phyloP scores from a whole-genome alignment of 805 yeast species.

The Torulaspora franciscae region DNA sequence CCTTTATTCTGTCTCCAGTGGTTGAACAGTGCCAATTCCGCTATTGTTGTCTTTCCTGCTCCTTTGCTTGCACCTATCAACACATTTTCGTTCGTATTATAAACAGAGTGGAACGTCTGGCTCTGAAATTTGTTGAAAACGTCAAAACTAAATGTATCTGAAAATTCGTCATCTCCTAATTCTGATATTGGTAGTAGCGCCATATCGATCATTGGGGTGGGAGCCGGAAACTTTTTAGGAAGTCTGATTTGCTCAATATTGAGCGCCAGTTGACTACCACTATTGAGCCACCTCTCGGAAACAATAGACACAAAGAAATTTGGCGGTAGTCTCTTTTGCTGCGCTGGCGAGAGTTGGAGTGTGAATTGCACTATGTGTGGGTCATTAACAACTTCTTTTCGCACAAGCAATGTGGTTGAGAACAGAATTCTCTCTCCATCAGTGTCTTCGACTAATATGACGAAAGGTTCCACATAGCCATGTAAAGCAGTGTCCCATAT shows the following conservation, averaged over 20 bases:
- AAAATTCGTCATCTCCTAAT: slow-evolving; percentile 46
- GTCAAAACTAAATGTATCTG: slow-evolving; percentile 42
- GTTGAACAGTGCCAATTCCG: slow-evolving; percentile 65
- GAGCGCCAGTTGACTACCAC: slow-evolving; percentile 59
- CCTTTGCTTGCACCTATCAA: slow-evolving; percentile 74
- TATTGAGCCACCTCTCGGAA: slow-evolving; percentile 84
- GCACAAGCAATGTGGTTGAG: slow-evolving; percentile 50
- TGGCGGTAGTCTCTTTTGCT: slow-evolving; percentile 48
- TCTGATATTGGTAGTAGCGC: slow-evolving; percentile 48
- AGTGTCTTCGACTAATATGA: slow-evolving; percentile 72
- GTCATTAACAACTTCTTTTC: slow-evolving; percentile 44
- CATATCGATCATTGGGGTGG: slow-evolving; percentile 18
- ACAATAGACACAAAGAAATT: slow-evolving; percentile 65
- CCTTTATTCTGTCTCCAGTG: slow-evolving; percentile 71
- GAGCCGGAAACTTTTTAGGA: slow-evolving; percentile 33
- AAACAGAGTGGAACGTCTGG: slow-evolving; percentile 59
- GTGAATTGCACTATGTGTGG: slow-evolving; percentile 61
- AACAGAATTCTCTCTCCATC: slow-evolving; percentile 74
- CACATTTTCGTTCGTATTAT: slow-evolving; percentile 51
- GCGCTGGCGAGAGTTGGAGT: slow-evolving; percentile 37
- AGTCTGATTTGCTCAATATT: slow-evolving; percentile 29
- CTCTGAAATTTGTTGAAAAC: slow-evolving; percentile 70
- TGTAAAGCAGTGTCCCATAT: slow-evolving; percentile 67
- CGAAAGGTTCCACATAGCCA: slow-evolving; percentile 59
- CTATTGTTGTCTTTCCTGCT: slow-evolving; percentile 65